phyloP scores from a whole-genome alignment of 2,329 filamentous ascomycete species.

The Mariannaea sp. region DNA sequence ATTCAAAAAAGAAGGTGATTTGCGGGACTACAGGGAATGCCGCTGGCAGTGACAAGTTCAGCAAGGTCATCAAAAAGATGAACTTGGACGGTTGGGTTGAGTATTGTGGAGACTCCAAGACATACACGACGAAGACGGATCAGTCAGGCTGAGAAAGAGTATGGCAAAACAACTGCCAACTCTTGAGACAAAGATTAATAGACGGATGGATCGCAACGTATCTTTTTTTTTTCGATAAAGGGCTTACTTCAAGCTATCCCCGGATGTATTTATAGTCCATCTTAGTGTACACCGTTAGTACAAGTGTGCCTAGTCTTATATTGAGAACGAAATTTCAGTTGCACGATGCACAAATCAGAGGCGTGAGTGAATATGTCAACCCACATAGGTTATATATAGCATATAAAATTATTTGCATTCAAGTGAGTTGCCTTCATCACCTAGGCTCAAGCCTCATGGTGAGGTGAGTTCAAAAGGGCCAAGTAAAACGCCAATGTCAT shows the following conservation, averaged over 20 bases:
- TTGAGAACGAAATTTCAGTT: too few species aligned
- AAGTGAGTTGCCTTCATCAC: too few species aligned
- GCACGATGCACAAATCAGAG: too few species aligned
- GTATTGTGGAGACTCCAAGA: constrained; percentile 52
- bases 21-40: constrained; percentile 50
- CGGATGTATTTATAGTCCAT: neutral
- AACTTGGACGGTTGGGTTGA: constrained; percentile 66
- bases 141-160: constrained; percentile 22
- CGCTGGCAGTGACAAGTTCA: constrained; percentile 56
- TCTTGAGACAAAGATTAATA: neutral
- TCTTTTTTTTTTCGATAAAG: too few species aligned
- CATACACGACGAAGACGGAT: constrained; percentile 32
- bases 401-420: too few species aligned
- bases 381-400: too few species aligned
- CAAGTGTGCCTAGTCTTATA: too few species aligned
- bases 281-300: too few species aligned
- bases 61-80: constrained; percentile 69
- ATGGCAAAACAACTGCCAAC: neutral
- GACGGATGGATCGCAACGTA: too few species aligned
- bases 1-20: constrained; percentile 42
- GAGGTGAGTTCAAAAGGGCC: too few species aligned
- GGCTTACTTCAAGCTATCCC: neutral
- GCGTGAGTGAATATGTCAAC: too few species aligned
- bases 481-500: neutral
- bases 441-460: too few species aligned